Base-by-base conservation (phyloP, 2,329 filamentous ascomycete genomes). In the Aureobasidium melanogenum region DNA sequence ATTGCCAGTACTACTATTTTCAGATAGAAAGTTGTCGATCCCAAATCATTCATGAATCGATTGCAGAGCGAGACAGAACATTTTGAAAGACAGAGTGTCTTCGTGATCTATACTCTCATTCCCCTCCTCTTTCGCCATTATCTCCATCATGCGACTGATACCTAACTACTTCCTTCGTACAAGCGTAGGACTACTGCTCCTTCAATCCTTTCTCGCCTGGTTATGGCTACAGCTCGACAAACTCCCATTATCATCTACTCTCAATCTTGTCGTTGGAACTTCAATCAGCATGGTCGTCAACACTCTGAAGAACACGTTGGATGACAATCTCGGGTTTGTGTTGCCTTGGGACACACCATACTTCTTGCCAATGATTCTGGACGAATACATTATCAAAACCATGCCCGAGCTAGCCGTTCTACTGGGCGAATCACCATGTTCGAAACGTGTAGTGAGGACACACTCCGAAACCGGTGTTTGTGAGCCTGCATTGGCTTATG, bases 391-490 rank as follows among this genome's bases (percentile, higher is more conserved):
- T 7, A 26, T 38, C 12, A 38, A n/a, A 12, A 46, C 55, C 14
- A 58, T 58, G 55, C 55, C 55, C 9, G 55, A 58, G 10, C 22
- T 58, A 15, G 55, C 55, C 7, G 41, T 47, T 19, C 15, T 58
- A 8, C 30, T 58, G 8, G 55, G 55, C 15, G 48, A 51, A n/a
- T 36, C 48, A 6, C 41, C 30, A 22, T 32, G 28, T 10, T 43
- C 30, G 41, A 30, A 3, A 2, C 22, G 26, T 10, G 28, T 38
- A 46, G 52, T n/a, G n/a, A 44, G 26, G 9, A 17, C 2, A 17
- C 38, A 56, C 12, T 30, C 39, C 0, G 41, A 38, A 15, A 19
- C 28, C 1, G 28, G 22, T 2, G 10, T 28, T 19, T 52, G 50
- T 9, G 34, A 52, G 22, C 50, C 12, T 12, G 32, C 9, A 9